Evolutionary conservation across 192 early-diverging fungal genomes (phyloP).

Genomic region (Paraglomus brasilianum): DNA sequence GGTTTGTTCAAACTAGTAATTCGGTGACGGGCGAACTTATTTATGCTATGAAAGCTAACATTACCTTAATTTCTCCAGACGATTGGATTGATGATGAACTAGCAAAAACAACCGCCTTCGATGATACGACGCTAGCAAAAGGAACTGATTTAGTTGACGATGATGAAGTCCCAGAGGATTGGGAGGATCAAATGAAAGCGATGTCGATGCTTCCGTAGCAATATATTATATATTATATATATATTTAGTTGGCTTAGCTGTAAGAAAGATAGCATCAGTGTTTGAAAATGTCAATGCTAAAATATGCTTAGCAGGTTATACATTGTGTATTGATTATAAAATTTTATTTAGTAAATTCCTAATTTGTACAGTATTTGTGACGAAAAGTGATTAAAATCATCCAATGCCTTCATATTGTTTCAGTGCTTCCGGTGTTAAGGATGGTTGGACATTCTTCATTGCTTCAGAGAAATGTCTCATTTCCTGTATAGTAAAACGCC

Average conservation of each 20-base stretch:
- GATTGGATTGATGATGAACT: conserved; percentile 45
- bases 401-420: conserved; percentile 50
- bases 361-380: too few species aligned
- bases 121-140: conserved; percentile 15
- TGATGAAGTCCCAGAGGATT: conserved; percentile 40
- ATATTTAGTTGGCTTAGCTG: too few species aligned
- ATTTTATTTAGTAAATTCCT: too few species aligned
- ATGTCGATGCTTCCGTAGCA: too few species aligned
- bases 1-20: conserved; percentile 5
- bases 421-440: conserved; percentile 61
- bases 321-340: too few species aligned
- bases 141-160: conserved; percentile 30
- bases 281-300: too few species aligned
- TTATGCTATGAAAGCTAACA: conserved; percentile 4
- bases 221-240: too few species aligned
- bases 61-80: conserved; percentile 32
- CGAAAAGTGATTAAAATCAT: background rate
- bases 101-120: conserved; percentile 23
- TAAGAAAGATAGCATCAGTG: too few species aligned
- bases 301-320: too few species aligned
- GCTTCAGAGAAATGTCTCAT: conserved; percentile 57
- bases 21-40: background rate
- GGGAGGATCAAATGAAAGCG: conserved; percentile 47
- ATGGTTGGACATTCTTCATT: conserved; percentile 53
- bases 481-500: conserved; percentile 30